Evolutionary conservation across 169 alveolate species (phyloP).

Genomic region (Amoebophrya sp.): DNA sequence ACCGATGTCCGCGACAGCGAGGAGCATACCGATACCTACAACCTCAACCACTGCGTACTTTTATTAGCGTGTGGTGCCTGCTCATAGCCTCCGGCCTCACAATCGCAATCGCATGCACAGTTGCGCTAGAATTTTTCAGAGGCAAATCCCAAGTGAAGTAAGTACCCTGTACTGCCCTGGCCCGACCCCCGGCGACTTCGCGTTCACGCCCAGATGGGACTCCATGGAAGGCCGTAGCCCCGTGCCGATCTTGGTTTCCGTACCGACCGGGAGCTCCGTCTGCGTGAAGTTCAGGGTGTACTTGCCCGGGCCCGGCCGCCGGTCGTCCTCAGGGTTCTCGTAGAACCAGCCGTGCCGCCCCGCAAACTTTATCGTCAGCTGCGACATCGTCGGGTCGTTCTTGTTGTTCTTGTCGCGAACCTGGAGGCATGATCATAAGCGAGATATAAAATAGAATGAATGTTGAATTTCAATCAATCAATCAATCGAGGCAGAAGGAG

Average conservation of each 20-base stretch:
- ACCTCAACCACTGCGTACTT: too few relatives aligned
- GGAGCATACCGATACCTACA: background rate
- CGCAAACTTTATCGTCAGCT: background rate
- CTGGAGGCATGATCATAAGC: too few relatives aligned
- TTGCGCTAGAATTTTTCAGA: too few relatives aligned
- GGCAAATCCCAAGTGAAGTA: background rate
- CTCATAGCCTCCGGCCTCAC: background rate
- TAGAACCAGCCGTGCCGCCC: background rate
- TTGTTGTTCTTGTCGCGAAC: background rate
- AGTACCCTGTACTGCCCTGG: background rate
- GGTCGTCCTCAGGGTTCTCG: background rate
- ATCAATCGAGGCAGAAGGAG: too few relatives aligned
- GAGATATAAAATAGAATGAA: too few relatives aligned
- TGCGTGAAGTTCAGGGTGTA: background rate
- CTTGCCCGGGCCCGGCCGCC: background rate
- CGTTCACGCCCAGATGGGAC: background rate
- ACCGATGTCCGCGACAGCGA: background rate
- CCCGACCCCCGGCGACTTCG: background rate
- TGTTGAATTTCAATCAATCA: too few relatives aligned
- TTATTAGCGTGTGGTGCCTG: background rate
- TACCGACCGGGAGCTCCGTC: background rate
- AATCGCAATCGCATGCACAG: too few relatives aligned
- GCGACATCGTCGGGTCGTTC: background rate
- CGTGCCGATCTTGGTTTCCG: background rate
- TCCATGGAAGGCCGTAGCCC: background rate